Evolutionary conservation across 2,329 filamentous ascomycete genomes (phyloP), one percentile per base, ranked within the genome.

Genomic region (Cladophialophora exuberans): DNA sequence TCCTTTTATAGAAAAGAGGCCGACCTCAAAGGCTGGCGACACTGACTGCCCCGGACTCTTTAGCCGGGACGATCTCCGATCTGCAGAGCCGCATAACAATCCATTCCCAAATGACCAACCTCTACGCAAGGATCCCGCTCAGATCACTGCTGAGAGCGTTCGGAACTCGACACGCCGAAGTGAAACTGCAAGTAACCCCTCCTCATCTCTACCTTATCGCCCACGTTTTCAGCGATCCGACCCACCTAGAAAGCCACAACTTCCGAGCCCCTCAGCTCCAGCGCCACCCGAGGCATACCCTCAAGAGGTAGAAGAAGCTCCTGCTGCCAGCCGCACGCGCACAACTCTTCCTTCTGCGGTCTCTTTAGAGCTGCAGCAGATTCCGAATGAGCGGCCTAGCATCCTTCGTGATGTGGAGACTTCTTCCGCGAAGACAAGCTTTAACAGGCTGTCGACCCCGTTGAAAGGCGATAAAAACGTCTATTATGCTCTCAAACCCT

Each of bases 201-300:
- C 35, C 6, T 39, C 17, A 6, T 9, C 7, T n/a, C 42, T 26
- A 17, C 26, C 42, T 45, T 45, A 20, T 45, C 42, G n/a, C 20
- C 6, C 10, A n/a, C n/a, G n/a, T n/a, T n/a, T n/a, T 26, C 39
- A 20, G 6, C n/a, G 28, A 17, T 26, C 23, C 13, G 10, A 22
- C 44, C 44, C 44, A 31, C 44, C 30, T 7, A 4, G 20, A 47
- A 20, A 26, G 44, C 44, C 44, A 47, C 44, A 6, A 15, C 10
- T 11, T 17, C 15, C 17, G 17, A 17, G 7, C 23, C 41, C 42
- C 26, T 20, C 42, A 45, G 26, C 28, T 47, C 9, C 28, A 36
- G 13, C 30, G 44, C 28, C 44, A 36, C 44, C 31, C 5, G 18
- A 36, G 20, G 18, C 15, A 6, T 6, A 31, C n/a, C 31, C 13